phyloP scores from a whole-genome alignment of 1,284 basidiomycete genomes.

The Anthracocystis setariae region DNA sequence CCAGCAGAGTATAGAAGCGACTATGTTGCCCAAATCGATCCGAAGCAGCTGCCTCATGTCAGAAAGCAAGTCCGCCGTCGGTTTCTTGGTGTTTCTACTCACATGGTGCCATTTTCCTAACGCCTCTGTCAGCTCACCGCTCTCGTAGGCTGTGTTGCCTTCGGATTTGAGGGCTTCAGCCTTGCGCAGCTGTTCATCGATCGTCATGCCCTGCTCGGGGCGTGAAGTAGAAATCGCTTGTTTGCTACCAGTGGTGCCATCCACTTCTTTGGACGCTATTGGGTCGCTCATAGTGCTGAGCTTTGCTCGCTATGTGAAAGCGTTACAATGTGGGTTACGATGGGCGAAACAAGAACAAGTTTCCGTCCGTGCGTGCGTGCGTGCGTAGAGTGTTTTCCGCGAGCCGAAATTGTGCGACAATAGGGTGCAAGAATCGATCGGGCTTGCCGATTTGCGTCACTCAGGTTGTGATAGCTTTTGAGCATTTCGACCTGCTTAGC shows the following conservation, averaged over 20 bases:
- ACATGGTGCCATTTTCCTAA: conserved; percentile 49
- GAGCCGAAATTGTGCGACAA: background rate
- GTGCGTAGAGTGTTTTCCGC: background rate
- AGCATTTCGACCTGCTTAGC: too few species aligned
- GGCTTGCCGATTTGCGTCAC: background rate
- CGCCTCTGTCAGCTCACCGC: conserved; percentile 18
- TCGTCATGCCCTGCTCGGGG: conserved; percentile 12
- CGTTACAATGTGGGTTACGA: background rate
- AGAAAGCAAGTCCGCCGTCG: too few species aligned
- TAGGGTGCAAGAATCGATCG: background rate
- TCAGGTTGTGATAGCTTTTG: background rate
- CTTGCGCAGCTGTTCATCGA: conserved; percentile 29
- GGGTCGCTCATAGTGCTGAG: background rate
- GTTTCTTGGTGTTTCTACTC: conserved; percentile 24
- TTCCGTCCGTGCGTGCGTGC: background rate
- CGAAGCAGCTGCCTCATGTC: background rate
- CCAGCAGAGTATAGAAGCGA: conserved; percentile 46
- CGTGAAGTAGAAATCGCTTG: background rate
- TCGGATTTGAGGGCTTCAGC: conserved; percentile 36
- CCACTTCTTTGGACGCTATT: background rate
- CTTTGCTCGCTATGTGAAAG: background rate
- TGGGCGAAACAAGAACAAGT: background rate
- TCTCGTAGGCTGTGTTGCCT: conserved; percentile 38
- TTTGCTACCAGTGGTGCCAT: background rate
- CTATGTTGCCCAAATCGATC: conserved; percentile 1